These are phyloP conservation scores for Bisporella sp. DNA, from an alignment of 2,329 filamentous ascomycete genomes.

Conservation along the genomic window DNA sequence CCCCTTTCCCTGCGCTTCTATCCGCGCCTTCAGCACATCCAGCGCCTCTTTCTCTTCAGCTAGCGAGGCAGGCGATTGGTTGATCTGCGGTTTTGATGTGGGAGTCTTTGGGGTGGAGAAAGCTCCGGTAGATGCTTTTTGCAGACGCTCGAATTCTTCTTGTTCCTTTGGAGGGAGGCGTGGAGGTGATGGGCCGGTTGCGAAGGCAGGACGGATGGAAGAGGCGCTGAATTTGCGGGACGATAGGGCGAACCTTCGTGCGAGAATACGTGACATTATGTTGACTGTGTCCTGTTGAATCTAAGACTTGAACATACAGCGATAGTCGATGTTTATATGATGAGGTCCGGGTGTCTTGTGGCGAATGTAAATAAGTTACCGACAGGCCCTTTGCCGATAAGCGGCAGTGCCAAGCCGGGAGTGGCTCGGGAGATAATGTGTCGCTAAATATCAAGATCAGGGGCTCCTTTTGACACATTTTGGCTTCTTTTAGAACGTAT, in stretches of 20 bases:
- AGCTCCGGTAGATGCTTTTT: constrained; percentile 67
- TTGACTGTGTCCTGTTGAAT: too few relatives aligned
- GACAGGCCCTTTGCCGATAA: too few relatives aligned
- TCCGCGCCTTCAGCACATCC: constrained; percentile 30
- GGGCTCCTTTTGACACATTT: too few relatives aligned
- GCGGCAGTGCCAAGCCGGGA: too few relatives aligned
- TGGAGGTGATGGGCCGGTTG: constrained; percentile 63
- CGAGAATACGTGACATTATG: constrained; percentile 23
- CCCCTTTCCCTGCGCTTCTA: constrained; percentile 49
- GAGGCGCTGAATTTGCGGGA: constrained; percentile 21
- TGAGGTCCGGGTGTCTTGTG: too few relatives aligned
- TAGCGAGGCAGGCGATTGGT: constrained; percentile 31
- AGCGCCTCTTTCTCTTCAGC: constrained; percentile 26
- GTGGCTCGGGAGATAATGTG: too few relatives aligned
- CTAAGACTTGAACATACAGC: too few relatives aligned
- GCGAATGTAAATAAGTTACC: too few relatives aligned
- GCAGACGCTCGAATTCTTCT: constrained; percentile 82
- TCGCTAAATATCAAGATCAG: too few relatives aligned
- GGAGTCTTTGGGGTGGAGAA: constrained; percentile 55
- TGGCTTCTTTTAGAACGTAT: too few relatives aligned
- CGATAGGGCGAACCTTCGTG: constrained; percentile 18
- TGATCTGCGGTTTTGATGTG: constrained; percentile 33
- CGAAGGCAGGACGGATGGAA: constrained; percentile 31
- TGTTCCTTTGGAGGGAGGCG: constrained; percentile 84
- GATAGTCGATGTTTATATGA: too few relatives aligned